These are phyloP conservation scores for Pisolithus microcarpus DNA, from an alignment of 768 basidiomycete genomes.

Conservation along the genomic window DNA sequence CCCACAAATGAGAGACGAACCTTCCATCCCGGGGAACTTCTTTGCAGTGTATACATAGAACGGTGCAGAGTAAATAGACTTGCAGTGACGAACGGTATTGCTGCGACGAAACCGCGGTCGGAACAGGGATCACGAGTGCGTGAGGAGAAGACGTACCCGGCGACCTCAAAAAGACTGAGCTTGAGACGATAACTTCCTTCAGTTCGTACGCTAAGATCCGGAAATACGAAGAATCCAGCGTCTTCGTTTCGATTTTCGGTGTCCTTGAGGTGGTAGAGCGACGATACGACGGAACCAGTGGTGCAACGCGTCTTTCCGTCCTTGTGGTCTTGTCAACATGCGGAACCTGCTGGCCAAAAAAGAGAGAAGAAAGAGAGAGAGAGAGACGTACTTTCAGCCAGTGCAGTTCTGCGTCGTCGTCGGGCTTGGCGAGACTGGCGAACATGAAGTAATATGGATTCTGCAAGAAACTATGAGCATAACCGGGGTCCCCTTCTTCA, in stretches of 20 bases:
- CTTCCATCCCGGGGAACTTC: slow-evolving; percentile 96
- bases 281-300: slow-evolving; percentile 85
- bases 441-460: slow-evolving; percentile 98
- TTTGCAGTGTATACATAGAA: slow-evolving; percentile 96
- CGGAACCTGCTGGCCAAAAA: no score
- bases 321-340: slow-evolving; percentile 28
- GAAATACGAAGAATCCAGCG: slow-evolving; percentile 95
- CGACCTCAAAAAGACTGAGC: slow-evolving; percentile 81
- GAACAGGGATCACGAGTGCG: slow-evolving; percentile 4
- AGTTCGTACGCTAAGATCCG: slow-evolving; percentile 85
- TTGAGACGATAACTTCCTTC: slow-evolving; percentile 80
- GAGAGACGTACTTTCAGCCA: slow-evolving; percentile 57
- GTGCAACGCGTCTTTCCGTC: slow-evolving; percentile 90
- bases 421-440: slow-evolving; percentile 81
- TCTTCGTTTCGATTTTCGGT: slow-evolving; percentile 54
- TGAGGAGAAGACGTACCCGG: slow-evolving; percentile 54
- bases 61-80: slow-evolving; percentile 77
- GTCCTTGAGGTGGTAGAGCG: slow-evolving; percentile 85
- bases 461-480: slow-evolving; percentile 64
- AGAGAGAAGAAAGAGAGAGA: neutral
- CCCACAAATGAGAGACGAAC: slow-evolving; percentile 34
- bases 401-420: slow-evolving; percentile 84
- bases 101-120: slow-evolving; percentile 28
- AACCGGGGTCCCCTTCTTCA: slow-evolving; percentile 30
- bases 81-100: slow-evolving; percentile 83